Evolutionary conservation across 2,329 filamentous ascomycete species (phyloP).

Genomic region (Aspergillus clavatus): DNA sequence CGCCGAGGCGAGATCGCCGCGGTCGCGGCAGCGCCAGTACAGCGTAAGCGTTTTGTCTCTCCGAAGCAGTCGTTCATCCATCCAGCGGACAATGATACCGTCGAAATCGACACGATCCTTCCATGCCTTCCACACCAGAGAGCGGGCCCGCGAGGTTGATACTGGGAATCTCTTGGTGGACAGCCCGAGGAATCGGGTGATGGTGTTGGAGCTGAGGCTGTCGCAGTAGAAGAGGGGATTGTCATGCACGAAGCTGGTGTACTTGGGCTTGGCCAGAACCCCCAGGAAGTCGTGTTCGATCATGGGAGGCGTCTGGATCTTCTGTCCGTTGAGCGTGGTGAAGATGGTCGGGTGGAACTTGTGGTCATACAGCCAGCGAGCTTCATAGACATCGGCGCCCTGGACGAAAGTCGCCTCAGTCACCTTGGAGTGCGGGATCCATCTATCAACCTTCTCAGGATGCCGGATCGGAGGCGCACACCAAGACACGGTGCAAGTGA

Average conservation of each 20-base stretch:
- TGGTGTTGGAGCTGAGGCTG: conserved; percentile 29
- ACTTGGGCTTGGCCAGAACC: conserved; percentile 41
- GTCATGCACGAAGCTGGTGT: conserved; percentile 45
- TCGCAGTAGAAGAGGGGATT: conserved; percentile 50
- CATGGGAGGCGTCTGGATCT: conserved; percentile 51
- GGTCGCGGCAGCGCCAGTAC: conserved; percentile 46
- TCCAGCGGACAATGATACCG: conserved; percentile 47
- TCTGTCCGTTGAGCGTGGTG: conserved; percentile 48
- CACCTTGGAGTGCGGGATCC: conserved; percentile 53
- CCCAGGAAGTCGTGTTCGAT: conserved; percentile 46
- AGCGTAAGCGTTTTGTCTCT: conserved; percentile 42
- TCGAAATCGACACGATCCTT: conserved; percentile 45
- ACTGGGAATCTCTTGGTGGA: conserved; percentile 36
- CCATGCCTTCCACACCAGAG: conserved; percentile 49
- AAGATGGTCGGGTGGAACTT: conserved; percentile 46
- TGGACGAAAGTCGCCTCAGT: conserved; percentile 53
- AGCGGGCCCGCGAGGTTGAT: conserved; percentile 47
- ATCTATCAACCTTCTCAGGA: conserved; percentile 49
- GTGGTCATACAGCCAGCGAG: conserved; percentile 47
- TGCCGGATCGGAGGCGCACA: conserved; percentile 48
- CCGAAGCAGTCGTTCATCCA: conserved; percentile 48
- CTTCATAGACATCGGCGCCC: conserved; percentile 50
- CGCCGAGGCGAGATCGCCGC: conserved; percentile 41
- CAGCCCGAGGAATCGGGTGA: conserved; percentile 30
- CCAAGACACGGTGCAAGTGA: conserved; percentile 53